A percentile compares a stretch with the other conserved stretches of the same genome.
Conservation (phyloP, 73 alveolate species). For the Tetrahymena thermophila region DNA sequence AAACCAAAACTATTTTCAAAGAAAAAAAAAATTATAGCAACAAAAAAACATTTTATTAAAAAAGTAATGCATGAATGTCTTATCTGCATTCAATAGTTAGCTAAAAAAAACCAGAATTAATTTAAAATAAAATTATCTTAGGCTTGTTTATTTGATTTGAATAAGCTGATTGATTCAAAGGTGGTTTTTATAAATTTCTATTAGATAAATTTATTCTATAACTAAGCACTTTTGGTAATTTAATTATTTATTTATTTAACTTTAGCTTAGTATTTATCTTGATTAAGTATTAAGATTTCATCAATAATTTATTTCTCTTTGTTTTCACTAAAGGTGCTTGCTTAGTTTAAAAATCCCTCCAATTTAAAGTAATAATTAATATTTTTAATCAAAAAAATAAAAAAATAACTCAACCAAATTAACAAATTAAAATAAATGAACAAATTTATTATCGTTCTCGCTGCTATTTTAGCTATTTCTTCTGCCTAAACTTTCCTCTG, state of each 20-base stretch:
- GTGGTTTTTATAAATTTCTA: not conserved
- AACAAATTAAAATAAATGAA: not conserved
- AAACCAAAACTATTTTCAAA: too few species aligned
- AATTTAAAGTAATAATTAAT: too few species aligned
- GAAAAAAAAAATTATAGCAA: not conserved
- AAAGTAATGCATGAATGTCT: not conserved
- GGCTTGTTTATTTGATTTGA: too few species aligned
- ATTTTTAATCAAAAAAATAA: not conserved
- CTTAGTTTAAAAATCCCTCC: not conserved
- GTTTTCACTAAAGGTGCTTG: not conserved
- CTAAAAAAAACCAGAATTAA: not conserved
- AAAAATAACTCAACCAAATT: not conserved
- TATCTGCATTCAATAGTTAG: too few species aligned
- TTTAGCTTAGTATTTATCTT: not conserved
- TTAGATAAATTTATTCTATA: not conserved
- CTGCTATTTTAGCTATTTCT: not conserved
- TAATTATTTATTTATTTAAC: not conserved
- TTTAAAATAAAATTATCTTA: too few species aligned
- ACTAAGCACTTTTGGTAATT: too few species aligned
- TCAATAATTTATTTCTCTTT: not conserved
- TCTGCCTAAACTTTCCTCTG: not conserved
- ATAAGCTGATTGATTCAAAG: too few species aligned
- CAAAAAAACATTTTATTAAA: too few species aligned
- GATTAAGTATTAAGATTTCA: too few species aligned
- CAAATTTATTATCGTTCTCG: not conserved